Evolutionary conservation across 2,329 filamentous ascomycete species (phyloP), one percentile per base, ranked within the genome.

Genomic region (Aspergillus sp.): DNA sequence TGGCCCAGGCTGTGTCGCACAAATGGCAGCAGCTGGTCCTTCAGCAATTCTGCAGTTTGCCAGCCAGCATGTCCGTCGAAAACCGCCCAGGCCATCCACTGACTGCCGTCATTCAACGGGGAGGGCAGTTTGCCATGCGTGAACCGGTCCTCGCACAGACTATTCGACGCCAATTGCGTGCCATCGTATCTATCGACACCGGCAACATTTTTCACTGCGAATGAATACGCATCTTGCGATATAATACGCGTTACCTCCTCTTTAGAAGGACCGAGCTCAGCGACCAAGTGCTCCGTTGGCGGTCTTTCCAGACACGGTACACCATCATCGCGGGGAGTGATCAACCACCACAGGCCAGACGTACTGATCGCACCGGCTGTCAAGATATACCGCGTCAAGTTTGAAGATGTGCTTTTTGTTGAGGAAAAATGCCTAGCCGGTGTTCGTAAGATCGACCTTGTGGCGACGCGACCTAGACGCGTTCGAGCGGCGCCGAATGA

Each of bases 21-120:
- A 11, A 50, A 57, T 7, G 50, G 47, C 13, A 60, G 12, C 6
- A 62, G 52, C 12, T 57, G 43, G 11, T 52, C 44, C 34, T 49
- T 48, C 13, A 61, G 44, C 13, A 62, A 33, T 1, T 56, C 53
- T 9, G 56, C 50, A 9, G 56, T 62, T 35, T 62, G 58, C 36
- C 43, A 50, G 5, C 57, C 59, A 5, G 43, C 30, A 53, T 72
- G 69, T 1, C 69, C 69, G 41, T 72, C 69, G 33, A 69, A 71
- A 27, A 71, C 59, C 7, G 50, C 64, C 66, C 66, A 71, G 7
- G 51, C 49, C 51, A 59, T 55, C 60, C 62, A 66, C 27, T 62
- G 42, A 11, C 44, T 40, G 7, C 44, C 48, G 3, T 53, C 49
- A 12, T 51, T 48, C 46, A 47, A 52, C 7, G 54, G 55, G 1